Percentiles rank a stretch among this genome's conserved stretches.
phyloP scores from a whole-genome alignment of 495 filamentous ascomycete species.

The Neurospora sp. region DNA sequence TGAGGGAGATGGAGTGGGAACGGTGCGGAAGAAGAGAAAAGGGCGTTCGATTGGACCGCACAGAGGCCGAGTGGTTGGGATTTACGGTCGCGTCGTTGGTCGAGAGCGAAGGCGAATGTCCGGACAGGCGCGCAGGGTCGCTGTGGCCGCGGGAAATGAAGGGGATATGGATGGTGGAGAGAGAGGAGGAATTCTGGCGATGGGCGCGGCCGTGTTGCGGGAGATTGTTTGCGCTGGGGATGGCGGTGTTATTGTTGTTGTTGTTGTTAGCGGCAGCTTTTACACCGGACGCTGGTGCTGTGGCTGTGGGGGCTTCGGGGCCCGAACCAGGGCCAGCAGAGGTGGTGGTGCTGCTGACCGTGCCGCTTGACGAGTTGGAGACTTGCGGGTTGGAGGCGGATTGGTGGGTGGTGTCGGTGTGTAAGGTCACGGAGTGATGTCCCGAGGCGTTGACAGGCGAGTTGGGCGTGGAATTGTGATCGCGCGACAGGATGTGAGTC shows the following conservation, averaged over 20 bases:
- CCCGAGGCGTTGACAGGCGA: conserved; percentile 6
- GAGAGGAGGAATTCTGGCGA: background rate
- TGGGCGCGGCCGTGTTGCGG: background rate
- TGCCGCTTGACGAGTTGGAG: conserved; percentile 20
- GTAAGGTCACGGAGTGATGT: conserved; percentile 16
- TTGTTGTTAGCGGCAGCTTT: conserved; percentile 1
- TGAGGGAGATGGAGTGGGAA: conserved; percentile 12
- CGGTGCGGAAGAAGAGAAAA: conserved; percentile 18
- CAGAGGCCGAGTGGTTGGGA: conserved; percentile 15
- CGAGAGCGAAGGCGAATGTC: conserved; percentile 8
- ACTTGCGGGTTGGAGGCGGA: conserved; percentile 2
- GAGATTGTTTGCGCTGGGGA: background rate
- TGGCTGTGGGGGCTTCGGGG: conserved; percentile 5
- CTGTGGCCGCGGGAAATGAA: conserved; percentile 1
- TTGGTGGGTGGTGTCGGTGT: conserved; percentile 4
- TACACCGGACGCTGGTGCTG: background rate
- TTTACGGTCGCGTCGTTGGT: conserved; percentile 10
- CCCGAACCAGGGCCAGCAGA: conserved; percentile 1
- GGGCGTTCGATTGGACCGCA: conserved; percentile 12
- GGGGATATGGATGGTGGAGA: background rate
- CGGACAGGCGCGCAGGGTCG: background rate
- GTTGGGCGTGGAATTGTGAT: conserved; percentile 26
- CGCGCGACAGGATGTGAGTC: conserved; percentile 48
- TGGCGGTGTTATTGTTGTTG: conserved; percentile 1
- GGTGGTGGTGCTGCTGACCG: conserved; percentile 17